Evolutionary conservation across 768 basidiomycete genomes (phyloP), one percentile per base, ranked within the genome.

Genomic region (Calocybe gangraenosa): DNA sequence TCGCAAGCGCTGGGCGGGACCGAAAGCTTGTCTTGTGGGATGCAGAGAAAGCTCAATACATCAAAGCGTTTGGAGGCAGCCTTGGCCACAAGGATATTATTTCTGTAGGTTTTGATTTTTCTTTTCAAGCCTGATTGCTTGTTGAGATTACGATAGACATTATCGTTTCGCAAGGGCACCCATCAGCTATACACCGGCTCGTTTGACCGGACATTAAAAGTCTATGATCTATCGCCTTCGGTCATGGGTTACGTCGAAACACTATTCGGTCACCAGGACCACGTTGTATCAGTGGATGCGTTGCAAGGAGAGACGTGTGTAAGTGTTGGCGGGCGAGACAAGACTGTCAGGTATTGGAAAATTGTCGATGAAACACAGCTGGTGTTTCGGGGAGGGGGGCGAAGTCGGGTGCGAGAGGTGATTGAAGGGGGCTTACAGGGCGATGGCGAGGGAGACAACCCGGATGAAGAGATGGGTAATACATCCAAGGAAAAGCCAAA

Each of bases 181-280:
- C 71, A 81, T 43, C 78, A 85, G 60, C 66, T 93, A 21, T 88
- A 88, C 65, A 78, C 84, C 14, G 80, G 77, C 31, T 87, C 91
- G 14, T 81, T 83, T 59, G 90, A 98, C 62, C 86, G 94, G 11
- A 92, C 93, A 0, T 59, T 96, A 45, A 95, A 95, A 63, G 71
- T 97, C 2, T 95, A 87, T 64, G 94, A 87, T 49, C 62, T 78
- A 14, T 65, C 73, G 2, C 78, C 74, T 10, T 73, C 76, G 8
- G 88, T 90, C 4, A 79, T 95, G 75, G 92, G 91, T 8, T 92
- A 93, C 57, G 85, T 98, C 45, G 95, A 99, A 63, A 97, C 95
- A 7, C 71, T 98, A 3, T 99, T 95, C 60, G 96, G 96, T 1
- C 96, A 99, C 60, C 95, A 98, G 67, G 94, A 97, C 58, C 77